Conservation (phyloP, 495 filamentous ascomycete genomes). For the Aspergillus diversus region DNA sequence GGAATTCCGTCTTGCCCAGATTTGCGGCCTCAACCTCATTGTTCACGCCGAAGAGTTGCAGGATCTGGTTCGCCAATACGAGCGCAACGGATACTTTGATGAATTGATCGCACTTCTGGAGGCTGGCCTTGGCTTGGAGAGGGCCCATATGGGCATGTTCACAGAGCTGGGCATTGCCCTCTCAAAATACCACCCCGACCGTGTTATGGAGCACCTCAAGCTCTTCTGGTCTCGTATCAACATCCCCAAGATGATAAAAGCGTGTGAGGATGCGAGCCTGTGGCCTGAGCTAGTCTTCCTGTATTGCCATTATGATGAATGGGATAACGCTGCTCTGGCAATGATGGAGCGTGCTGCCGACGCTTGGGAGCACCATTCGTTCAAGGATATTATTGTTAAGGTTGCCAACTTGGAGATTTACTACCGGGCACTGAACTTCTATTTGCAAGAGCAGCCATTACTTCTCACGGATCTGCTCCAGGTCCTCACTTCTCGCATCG, state of each 20-base stretch:
- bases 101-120: constrained; percentile 94
- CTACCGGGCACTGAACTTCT: constrained; percentile 97
- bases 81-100: constrained; percentile 96
- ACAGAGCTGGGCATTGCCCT: constrained; percentile 93
- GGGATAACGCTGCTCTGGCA: constrained; percentile 95
- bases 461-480: constrained; percentile 95
- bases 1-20: constrained; percentile 98
- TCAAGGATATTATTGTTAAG: constrained; percentile 99
- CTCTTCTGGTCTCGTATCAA: constrained; percentile 99
- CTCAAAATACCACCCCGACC: constrained; percentile 94
- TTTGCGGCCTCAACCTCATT: constrained; percentile 98
- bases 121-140: constrained; percentile 92
- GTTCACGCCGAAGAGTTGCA: constrained; percentile 97
- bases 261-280: constrained; percentile 91
- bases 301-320: constrained; percentile 99
- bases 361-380: constrained; percentile 99
- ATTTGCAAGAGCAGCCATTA: constrained; percentile 93
- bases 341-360: constrained; percentile 99
- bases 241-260: constrained; percentile 96
- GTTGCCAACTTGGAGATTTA: constrained; percentile 99
- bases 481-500: constrained; percentile 87
- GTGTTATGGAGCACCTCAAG: constrained; percentile 98
- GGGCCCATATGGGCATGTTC: constrained; percentile 94
- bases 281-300: constrained; percentile 99
- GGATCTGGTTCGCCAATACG: constrained; percentile 93